Conservation (phyloP, 257 asterid species). For the Verbena officinalis region DNA sequence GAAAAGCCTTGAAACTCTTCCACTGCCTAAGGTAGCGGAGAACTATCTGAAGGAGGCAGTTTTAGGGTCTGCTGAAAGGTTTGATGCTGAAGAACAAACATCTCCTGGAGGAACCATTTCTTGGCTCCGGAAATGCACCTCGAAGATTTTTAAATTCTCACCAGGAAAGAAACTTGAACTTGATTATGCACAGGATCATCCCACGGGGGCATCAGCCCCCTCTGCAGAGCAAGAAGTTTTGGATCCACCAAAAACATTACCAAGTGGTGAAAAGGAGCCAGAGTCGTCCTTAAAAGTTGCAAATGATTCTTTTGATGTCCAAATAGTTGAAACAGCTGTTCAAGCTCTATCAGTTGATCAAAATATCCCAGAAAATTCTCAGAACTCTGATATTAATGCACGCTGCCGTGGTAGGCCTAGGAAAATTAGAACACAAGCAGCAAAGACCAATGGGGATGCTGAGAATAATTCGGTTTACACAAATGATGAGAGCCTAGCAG, state of each 20-base stretch:
- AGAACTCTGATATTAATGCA: constrained; percentile 43
- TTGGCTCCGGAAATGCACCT: constrained; percentile 89
- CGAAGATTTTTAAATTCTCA: constrained; percentile 75
- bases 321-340: constrained; percentile 47
- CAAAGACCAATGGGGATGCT: constrained; percentile 51
- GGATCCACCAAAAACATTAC: constrained; percentile 38
- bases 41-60: constrained; percentile 60
- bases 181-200: constrained; percentile 45
- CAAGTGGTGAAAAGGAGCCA: constrained; percentile 44
- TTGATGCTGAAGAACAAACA: constrained; percentile 38
- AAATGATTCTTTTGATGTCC: constrained; percentile 59
- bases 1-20: constrained; percentile 55
- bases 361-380: constrained; percentile 45
- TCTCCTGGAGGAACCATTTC: constrained; percentile 82
- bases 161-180: constrained; percentile 71
- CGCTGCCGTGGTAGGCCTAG: constrained; percentile 39
- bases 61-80: constrained; percentile 45
- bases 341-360: constrained; percentile 54
- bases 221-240: constrained; percentile 30
- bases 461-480: constrained; percentile 50
- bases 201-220: constrained; percentile 35
- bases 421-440: constrained; percentile 41
- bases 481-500: constrained; percentile 60
- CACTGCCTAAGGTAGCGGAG: constrained; percentile 64
- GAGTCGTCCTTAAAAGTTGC: constrained; percentile 48